Evolutionary conservation across 2,329 filamentous ascomycete genomes (phyloP), one percentile per base, ranked within the genome.

Genomic region (Monilinia fructicola): DNA sequence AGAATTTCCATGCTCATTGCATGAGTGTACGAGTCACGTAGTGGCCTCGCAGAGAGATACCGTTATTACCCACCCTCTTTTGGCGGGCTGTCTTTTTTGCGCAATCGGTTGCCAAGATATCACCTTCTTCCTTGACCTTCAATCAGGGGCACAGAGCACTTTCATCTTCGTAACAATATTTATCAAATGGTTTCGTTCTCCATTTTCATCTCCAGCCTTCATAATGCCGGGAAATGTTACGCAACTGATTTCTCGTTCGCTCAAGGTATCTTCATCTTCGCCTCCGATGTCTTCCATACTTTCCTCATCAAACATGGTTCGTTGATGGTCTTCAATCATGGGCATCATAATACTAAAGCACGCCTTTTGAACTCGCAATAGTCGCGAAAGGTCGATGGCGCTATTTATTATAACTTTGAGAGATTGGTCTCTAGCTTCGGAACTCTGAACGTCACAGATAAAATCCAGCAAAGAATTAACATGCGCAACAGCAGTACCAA

Each of bases 241-340:
- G 75, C 87, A 90, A 66, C 79, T 80, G 46, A 90, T 82, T 64
- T 86, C 82, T 62, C 85, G 79, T 54, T 79, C 78, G 21, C 78
- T 75, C 28, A 87, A 78, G 12, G 77, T 79, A 23, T 86, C 84
- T 68, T 88, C 86, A 67, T 86, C 84, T 71, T 86, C 78, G 21
- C 85, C 86, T 46, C 86, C 84, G 55, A 89, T 81, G 71, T 90
- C 87, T 71, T 90, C 87, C 88, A 90, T 90, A 4, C 78, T 83
- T 35, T 80, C 78, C 1, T 79, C 67, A 71, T 89, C 85, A 73
- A 90, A 90, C 60, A 82, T 75, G 3, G 81, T 79, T 67, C 77
- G 78, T 73, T 87, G 84, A 72, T 86, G 82, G 5, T 81, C 67
- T 81, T 73, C 73, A 28, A 75, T 71, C 31, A 84, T 78, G 28